Evolutionary conservation across 108 stramenopile genomes (phyloP).

Genomic region (Chaetoceros tenuissimus): DNA sequence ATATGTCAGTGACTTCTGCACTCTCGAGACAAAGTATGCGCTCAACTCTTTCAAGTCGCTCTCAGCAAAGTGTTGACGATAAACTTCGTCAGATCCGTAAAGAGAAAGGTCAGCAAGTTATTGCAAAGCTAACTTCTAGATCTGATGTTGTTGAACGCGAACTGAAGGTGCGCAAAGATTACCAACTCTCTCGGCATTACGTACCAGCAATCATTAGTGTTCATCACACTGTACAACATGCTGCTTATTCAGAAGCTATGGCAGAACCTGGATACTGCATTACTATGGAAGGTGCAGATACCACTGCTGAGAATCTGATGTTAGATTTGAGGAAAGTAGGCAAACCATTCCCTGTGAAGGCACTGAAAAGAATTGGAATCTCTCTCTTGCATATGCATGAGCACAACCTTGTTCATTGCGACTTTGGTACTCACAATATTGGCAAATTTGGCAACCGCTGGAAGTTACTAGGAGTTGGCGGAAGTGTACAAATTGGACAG

Average conservation of each 20-base stretch:
- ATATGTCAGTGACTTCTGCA: conserved; percentile 64
- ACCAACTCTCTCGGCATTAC: conserved; percentile 79
- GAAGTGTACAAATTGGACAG: conserved; percentile 58
- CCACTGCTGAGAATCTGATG: conserved; percentile 85
- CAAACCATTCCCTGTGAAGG: conserved; percentile 68
- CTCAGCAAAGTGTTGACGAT: conserved; percentile 68
- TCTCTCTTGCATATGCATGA: conserved; percentile 83
- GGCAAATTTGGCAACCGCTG: conserved; percentile 82
- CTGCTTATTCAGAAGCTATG: conserved; percentile 83
- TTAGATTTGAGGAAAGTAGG: conserved; percentile 72
- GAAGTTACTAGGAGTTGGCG: conserved; percentile 82
- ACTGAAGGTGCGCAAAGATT: conserved; percentile 76
- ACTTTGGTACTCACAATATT: conserved; percentile 86
- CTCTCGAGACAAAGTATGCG: conserved; percentile 55
- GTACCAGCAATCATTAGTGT: conserved; percentile 87
- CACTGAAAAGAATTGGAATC: conserved; percentile 77
- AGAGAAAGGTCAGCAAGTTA: conserved; percentile 85
- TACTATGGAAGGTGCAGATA: conserved; percentile 88
- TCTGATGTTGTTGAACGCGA: conserved; percentile 85
- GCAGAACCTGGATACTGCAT: conserved; percentile 87
- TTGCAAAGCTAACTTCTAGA: conserved; percentile 75
- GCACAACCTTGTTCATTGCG: conserved; percentile 78
- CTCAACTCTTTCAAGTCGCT: conserved; percentile 53
- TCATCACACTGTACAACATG: conserved; percentile 87
- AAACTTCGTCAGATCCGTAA: conserved; percentile 63